Evolutionary conservation across 257 asterid genomes (phyloP), one percentile per base, ranked within the genome.

Genomic region (Capsicum chinense): DNA sequence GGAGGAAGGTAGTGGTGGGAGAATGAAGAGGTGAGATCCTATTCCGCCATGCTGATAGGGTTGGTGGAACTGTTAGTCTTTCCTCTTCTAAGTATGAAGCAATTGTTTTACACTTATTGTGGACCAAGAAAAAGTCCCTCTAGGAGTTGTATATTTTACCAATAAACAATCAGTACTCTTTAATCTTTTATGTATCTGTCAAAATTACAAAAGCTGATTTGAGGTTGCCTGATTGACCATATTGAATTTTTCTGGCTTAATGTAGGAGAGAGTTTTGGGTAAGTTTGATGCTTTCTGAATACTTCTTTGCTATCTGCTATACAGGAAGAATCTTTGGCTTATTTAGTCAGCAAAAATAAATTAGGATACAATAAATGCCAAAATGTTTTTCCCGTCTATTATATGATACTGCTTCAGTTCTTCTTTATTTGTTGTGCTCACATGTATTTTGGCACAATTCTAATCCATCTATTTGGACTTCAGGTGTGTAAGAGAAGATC

Each of bases 401-500:
- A 1, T 33, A 21, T 35, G 57, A 50, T 85, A 15, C 58, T 47
- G 37, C 26, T 12, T 42, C 66, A 17, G 37, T 19, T 83, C 13
- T 70, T 64, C 17, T 56, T 79, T 44, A 44, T 56, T 83, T 58
- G 35, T 15, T 17, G 26, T 9, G 47, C 35, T 67, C 81, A 52
- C 64, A 26, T 76, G 63, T 76, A 35, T 52, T 39, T 54, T 76
- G 81, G 64, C 64, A 37, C 50, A 76, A 76, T 52, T 26, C 64
- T 76, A 14, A 76, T 11, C 13, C 68, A 6, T 76, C 81, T 56
- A 59, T 70, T 54, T 83, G 83, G 26, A 50, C 26, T 84, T 86
- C 94, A 97, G 99, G 89, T 95, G 99, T 85, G 99, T 97, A 84
- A 91, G 99, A 87, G 95, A 89, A 86, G 99, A 97, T 79, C 96